Conservation (phyloP, 2,329 filamentous ascomycete genomes). For the Hirsutella thompsonii region DNA sequence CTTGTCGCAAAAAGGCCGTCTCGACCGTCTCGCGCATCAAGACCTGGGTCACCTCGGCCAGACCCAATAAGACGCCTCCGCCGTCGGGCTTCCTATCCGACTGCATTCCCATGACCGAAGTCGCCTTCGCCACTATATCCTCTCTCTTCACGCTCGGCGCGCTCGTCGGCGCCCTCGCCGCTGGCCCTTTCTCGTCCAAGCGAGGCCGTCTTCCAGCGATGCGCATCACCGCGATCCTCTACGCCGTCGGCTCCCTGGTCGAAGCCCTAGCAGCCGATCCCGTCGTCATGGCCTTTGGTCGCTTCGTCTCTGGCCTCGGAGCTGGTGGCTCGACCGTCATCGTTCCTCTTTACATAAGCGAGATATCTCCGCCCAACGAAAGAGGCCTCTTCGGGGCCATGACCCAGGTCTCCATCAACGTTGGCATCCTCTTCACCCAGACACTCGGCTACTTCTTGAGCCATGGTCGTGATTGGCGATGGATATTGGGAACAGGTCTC, state of each 20-base stretch:
- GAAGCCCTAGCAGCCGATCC: slow-evolving; percentile 63
- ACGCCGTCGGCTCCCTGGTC: slow-evolving; percentile 59
- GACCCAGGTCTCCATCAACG: slow-evolving; percentile 88
- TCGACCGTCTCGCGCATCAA: slow-evolving; percentile 15
- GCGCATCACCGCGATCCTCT: slow-evolving; percentile 64
- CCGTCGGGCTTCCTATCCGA: slow-evolving; percentile 38
- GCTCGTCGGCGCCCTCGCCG: slow-evolving; percentile 65
- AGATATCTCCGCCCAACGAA: slow-evolving; percentile 64
- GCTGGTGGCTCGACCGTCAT: slow-evolving; percentile 86
- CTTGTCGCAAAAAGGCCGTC: slow-evolving; percentile 52
- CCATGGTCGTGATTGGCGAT: slow-evolving; percentile 65
- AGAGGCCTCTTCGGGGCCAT: slow-evolving; percentile 71
- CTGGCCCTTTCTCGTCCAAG: slow-evolving; percentile 65
- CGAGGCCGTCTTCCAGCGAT: slow-evolving; percentile 67
- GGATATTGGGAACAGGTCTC: slow-evolving; percentile 65
- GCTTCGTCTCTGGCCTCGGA: slow-evolving; percentile 69
- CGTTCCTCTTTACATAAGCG: slow-evolving; percentile 87
- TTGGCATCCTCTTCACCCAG: slow-evolving; percentile 78
- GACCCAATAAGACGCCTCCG: slow-evolving; percentile 6
- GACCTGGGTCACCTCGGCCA: slow-evolving; percentile 14
- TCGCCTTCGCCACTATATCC: slow-evolving; percentile 73
- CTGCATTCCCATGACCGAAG: slow-evolving; percentile 80
- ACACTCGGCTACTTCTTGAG: slow-evolving; percentile 80
- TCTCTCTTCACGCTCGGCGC: slow-evolving; percentile 89
- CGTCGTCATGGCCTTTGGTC: slow-evolving; percentile 54